phyloP scores from a whole-genome alignment of 306 rosid species.

The Macrotyloma uniflorum region DNA sequence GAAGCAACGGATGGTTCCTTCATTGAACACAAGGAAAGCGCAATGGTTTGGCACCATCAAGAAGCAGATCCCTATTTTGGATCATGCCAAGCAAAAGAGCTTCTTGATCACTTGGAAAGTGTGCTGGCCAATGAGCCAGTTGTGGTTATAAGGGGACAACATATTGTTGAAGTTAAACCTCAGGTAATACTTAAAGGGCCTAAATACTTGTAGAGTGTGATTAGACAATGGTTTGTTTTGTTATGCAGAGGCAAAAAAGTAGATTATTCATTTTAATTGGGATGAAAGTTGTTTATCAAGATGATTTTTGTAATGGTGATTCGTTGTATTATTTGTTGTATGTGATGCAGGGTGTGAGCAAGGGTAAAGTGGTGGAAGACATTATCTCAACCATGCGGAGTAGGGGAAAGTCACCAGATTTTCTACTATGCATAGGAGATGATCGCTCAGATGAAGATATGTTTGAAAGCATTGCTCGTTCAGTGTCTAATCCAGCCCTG shows the following conservation, averaged over 20 bases:
- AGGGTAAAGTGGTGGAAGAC: slow-evolving; percentile 67
- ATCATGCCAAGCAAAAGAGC: slow-evolving; percentile 75
- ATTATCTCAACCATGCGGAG: slow-evolving; percentile 58
- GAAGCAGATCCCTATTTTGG: slow-evolving; percentile 71
- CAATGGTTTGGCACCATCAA: slow-evolving; percentile 77
- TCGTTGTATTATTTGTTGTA: not conserved
- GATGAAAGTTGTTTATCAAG: not conserved
- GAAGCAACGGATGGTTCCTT: slow-evolving; percentile 85
- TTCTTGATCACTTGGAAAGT: slow-evolving; percentile 75
- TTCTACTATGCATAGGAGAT: slow-evolving; percentile 73
- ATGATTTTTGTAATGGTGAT: slow-evolving; percentile 16
- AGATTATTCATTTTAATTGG: not conserved
- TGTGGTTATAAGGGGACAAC: slow-evolving; percentile 69
- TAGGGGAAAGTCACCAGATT: slow-evolving; percentile 60
- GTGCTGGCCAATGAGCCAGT: slow-evolving; percentile 81
- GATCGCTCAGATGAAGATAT: slow-evolving; percentile 79
- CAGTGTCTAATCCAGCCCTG: slow-evolving; percentile 42
- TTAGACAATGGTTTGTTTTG: not conserved
- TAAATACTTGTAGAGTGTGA: not conserved
- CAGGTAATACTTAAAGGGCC: slow-evolving; percentile 50
- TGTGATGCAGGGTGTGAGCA: slow-evolving; percentile 70
- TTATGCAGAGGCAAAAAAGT: not conserved
- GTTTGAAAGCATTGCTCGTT: slow-evolving; percentile 59
- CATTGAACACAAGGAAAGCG: slow-evolving; percentile 75
- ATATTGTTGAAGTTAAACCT: slow-evolving; percentile 79